These are phyloP conservation scores for Ilex aquifolium DNA, from an alignment of 257 asterid genomes.

Conservation along the genomic window DNA sequence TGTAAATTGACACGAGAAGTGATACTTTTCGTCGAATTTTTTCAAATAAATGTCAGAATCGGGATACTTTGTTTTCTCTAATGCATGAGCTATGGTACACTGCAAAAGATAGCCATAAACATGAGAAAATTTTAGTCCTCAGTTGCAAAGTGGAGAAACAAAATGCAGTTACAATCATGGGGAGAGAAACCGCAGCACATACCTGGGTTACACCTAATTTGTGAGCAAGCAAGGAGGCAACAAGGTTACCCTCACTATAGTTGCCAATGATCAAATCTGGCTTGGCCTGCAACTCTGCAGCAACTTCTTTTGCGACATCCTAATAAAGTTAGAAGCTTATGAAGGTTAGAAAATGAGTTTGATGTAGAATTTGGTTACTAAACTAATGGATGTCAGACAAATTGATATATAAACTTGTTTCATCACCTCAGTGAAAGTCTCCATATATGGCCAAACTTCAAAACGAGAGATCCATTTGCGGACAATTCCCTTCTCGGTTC, in stretches of 20 bases:
- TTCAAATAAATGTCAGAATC: constrained; percentile 79
- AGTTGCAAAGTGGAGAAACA: not conserved
- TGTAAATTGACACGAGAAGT: constrained; percentile 91
- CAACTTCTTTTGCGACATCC: constrained; percentile 90
- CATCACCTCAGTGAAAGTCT: constrained; percentile 81
- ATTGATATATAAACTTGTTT: not conserved
- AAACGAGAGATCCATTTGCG: constrained; percentile 97
- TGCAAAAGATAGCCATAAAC: constrained; percentile 19
- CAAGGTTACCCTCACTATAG: constrained; percentile 96
- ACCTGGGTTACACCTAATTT: constrained; percentile 98
- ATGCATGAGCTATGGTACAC: constrained; percentile 95
- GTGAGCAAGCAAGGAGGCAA: constrained; percentile 89
- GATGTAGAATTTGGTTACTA: not conserved
- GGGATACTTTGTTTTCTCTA: constrained; percentile 93
- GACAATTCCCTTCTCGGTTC: constrained; percentile 81
- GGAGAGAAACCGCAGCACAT: not conserved
- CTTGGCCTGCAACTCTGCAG: constrained; percentile 68
- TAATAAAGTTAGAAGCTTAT: constrained; percentile 13
- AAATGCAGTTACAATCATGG: not conserved
- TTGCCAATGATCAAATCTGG: constrained; percentile 94
- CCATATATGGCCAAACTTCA: constrained; percentile 99
- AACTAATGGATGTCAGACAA: not conserved
- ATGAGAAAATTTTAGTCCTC: constrained; percentile 3
- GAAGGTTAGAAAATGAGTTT: not conserved
- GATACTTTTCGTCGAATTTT: constrained; percentile 85